Conservation (phyloP, 768 basidiomycete species). For the Clitopilus hobsonii region DNA sequence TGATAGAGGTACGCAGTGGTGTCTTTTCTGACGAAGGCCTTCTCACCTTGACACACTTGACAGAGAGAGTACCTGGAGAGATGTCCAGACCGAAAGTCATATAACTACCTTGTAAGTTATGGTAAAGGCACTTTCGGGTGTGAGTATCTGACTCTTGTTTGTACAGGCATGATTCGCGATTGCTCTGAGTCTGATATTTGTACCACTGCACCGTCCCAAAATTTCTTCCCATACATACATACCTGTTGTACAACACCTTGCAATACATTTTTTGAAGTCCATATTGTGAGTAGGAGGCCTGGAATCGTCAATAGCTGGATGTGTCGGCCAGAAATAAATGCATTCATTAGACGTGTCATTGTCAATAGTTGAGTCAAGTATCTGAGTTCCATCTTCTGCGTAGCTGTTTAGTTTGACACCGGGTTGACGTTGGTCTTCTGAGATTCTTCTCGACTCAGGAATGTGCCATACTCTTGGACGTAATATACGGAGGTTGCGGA, state of each 20-base stretch:
- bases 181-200: no score
- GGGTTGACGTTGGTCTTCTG: no score
- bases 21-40: background rate
- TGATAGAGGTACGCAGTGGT: constrained; percentile 74
- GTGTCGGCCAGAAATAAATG: background rate
- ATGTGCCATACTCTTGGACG: no score
- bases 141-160: constrained; percentile 10
- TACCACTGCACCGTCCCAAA: no score
- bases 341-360: no score
- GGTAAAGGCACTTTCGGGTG: constrained; percentile 11
- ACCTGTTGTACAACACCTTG: background rate
- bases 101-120: constrained; percentile 63
- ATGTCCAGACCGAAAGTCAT: constrained; percentile 82
- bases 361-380: no score
- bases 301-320: no score
- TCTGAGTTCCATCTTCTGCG: no score
- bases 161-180: no score
- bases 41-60: background rate
- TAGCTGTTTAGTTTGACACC: no score
- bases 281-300: background rate
- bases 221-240: background rate
- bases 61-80: constrained; percentile 95
- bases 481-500: background rate
- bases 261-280: background rate
- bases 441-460: no score